Conservation (phyloP, 257 asterid genomes). For the Coffea eugenioides region DNA sequence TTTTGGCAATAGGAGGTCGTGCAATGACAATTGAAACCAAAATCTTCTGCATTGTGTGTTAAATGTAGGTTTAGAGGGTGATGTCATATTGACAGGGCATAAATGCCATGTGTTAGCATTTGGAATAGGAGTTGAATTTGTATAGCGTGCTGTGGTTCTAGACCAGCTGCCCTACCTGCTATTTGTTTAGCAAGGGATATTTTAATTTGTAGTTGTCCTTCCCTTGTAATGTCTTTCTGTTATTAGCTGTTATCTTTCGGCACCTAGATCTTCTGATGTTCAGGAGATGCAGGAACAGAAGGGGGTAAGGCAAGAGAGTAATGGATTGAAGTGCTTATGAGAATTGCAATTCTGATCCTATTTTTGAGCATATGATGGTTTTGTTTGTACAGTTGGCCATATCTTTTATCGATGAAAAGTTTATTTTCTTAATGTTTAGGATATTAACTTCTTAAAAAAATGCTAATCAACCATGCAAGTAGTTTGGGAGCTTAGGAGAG, state of each 20-base stretch:
- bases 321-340: too few relatives aligned
- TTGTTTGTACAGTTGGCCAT: too few relatives aligned
- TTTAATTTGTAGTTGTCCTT: not conserved
- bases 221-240: not conserved
- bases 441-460: too few relatives aligned
- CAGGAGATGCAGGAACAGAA: not conserved
- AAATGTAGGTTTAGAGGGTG: not conserved
- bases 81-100: not conserved
- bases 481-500: too few relatives aligned
- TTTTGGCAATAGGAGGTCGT: not conserved
- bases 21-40: not conserved
- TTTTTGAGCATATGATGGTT: too few relatives aligned
- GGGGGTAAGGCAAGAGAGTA: too few relatives aligned
- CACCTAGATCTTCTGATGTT: too few relatives aligned
- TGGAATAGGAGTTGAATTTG: not conserved
- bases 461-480: too few relatives aligned
- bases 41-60: not conserved
- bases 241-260: not conserved
- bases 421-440: too few relatives aligned
- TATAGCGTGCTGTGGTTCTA: not conserved
- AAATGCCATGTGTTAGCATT: not conserved
- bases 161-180: not conserved
- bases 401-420: too few relatives aligned
- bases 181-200: not conserved
- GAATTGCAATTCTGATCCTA: too few relatives aligned